Conservation (phyloP, 176 grass and related monocot species). For the Thalia dealbata region DNA sequence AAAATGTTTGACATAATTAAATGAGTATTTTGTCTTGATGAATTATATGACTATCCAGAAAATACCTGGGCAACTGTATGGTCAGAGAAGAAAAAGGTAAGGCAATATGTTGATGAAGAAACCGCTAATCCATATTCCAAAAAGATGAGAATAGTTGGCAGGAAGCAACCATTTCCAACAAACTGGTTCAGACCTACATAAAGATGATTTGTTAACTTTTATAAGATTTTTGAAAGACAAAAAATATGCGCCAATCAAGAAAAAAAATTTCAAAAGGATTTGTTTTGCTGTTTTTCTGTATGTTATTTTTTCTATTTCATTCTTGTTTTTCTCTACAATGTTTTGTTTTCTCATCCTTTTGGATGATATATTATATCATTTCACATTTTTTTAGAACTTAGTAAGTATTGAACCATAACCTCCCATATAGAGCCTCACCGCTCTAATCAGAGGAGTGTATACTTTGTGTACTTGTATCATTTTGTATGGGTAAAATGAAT, state of each 20-base stretch:
- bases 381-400: no score
- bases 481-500: no score
- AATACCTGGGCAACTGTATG: slow-evolving; percentile 43
- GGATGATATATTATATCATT: no score
- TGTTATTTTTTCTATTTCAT: no score
- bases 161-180: slow-evolving; percentile 35
- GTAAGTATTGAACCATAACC: no score
- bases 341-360: no score
- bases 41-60: slow-evolving; percentile 3
- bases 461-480: no score
- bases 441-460: no score
- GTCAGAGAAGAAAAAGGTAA: slow-evolving; percentile 41
- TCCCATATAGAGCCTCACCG: no score
- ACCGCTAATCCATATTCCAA: slow-evolving; percentile 35
- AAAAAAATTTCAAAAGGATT: no score
- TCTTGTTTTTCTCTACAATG: no score
- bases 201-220: neutral
- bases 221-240: neutral
- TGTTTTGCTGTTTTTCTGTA: no score
- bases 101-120: slow-evolving; percentile 41
- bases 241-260: neutral
- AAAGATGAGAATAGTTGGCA: slow-evolving; percentile 35
- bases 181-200: slow-evolving; percentile 34
- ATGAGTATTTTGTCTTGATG: neutral
- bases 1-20: neutral